These are phyloP conservation scores for Diaporthe velutina DNA, from an alignment of 2,329 filamentous ascomycete species.

Conservation along the genomic window DNA sequence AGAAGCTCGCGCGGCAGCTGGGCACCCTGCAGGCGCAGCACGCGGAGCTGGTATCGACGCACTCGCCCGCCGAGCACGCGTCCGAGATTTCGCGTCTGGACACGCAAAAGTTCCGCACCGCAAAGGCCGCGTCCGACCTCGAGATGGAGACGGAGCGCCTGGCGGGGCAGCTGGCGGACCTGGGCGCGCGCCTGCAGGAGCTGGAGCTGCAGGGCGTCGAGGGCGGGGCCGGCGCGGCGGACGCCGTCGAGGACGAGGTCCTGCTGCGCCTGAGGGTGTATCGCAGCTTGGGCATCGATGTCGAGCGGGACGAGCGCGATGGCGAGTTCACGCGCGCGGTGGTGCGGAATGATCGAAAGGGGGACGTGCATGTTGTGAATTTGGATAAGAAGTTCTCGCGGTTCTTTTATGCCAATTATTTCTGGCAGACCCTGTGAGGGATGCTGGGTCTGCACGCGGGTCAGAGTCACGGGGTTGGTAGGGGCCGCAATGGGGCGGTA, in stretches of 20 bases:
- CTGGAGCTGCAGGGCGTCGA: constrained; percentile 90
- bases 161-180: constrained; percentile 79
- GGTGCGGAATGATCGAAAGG: constrained; percentile 86
- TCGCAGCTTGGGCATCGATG: constrained; percentile 89
- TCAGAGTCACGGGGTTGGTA: background rate
- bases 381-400: constrained; percentile 92
- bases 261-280: constrained; percentile 89
- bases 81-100: constrained; percentile 88
- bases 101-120: constrained; percentile 92
- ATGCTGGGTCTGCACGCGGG: background rate
- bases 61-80: constrained; percentile 85
- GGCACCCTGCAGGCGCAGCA: constrained; percentile 82
- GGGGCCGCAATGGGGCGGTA: too few species aligned
- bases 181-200: constrained; percentile 82
- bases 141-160: constrained; percentile 97
- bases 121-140: constrained; percentile 89
- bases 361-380: constrained; percentile 94
- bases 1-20: constrained; percentile 81
- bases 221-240: constrained; percentile 61
- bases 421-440: constrained; percentile 86
- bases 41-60: constrained; percentile 78
- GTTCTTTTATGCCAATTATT: constrained; percentile 95
- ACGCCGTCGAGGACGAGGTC: constrained; percentile 73
- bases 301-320: constrained; percentile 78
- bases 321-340: constrained; percentile 90